A percentile compares a stretch with the other conserved stretches of the same genome.
phyloP scores from a whole-genome alignment of 2,329 filamentous ascomycete genomes.

The Claviceps digitariae region DNA sequence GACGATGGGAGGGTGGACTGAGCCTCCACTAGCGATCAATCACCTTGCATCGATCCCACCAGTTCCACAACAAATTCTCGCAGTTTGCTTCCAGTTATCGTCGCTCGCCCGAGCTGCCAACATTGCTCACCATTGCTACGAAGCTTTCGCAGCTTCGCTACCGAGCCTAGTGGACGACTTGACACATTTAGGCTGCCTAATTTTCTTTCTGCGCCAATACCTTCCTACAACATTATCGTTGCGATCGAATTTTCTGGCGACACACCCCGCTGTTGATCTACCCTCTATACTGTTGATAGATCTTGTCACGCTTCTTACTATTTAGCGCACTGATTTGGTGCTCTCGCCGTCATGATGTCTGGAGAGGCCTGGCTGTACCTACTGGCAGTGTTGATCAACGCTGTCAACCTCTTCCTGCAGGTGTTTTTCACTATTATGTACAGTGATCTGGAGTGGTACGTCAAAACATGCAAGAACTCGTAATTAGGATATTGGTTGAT shows the following conservation, averaged over 20 bases:
- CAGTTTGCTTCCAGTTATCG: background rate
- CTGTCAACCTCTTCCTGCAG: conserved; percentile 98
- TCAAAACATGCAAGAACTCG: conserved; percentile 10
- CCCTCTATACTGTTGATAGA: background rate
- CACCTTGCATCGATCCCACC: background rate
- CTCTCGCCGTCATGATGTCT: conserved; percentile 50
- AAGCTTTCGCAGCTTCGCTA: background rate
- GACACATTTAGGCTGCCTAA: background rate
- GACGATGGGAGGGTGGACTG: background rate
- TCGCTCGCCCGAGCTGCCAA: background rate
- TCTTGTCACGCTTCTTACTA: background rate
- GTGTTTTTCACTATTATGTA: conserved; percentile 99
- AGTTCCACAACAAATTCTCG: conserved; percentile 8
- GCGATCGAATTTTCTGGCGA: background rate
- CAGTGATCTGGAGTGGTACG: conserved; percentile 96
- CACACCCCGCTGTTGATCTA: background rate
- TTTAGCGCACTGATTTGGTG: background rate
- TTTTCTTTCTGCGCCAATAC: background rate
- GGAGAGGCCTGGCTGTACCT: conserved; percentile 98
- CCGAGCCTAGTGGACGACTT: background rate
- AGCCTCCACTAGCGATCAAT: background rate
- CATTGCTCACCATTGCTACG: background rate
- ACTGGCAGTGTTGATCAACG: conserved; percentile 95
- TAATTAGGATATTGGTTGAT: background rate
- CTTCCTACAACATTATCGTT: background rate